phyloP scores from a whole-genome alignment of 2,329 filamentous ascomycete species.

The Fusarium buharicum region DNA sequence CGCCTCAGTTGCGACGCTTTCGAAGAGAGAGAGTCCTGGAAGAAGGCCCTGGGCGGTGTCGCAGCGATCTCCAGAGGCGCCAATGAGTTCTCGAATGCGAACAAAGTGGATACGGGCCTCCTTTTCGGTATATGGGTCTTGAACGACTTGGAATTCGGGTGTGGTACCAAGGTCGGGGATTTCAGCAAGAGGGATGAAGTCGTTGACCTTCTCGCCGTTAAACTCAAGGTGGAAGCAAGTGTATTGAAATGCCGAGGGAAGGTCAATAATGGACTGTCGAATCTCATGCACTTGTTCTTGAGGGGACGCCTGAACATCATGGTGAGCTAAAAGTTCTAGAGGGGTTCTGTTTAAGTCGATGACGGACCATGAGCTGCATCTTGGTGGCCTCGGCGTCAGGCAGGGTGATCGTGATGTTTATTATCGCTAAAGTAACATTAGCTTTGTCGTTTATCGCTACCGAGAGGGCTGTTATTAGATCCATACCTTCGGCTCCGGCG shows the following conservation, averaged over 20 bases:
- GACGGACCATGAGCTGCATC: conserved; percentile 84
- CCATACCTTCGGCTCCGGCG: conserved; percentile 52
- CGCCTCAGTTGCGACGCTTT: conserved; percentile 70
- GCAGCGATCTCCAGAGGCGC: conserved; percentile 87
- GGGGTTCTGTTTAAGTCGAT: conserved; percentile 10
- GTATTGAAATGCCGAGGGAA: conserved; percentile 93
- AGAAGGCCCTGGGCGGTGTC: conserved; percentile 88
- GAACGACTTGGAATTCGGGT: conserved; percentile 82
- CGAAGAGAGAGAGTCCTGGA: conserved; percentile 87
- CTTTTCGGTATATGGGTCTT: conserved; percentile 98
- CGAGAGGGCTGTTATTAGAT: conserved; percentile 9
- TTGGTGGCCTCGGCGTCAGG: conserved; percentile 78
- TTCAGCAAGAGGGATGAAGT: conserved; percentile 92
- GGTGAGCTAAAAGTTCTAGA: conserved; percentile 28
- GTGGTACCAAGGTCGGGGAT: conserved; percentile 81
- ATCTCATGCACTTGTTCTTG: conserved; percentile 98
- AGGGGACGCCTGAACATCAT: conserved; percentile 74
- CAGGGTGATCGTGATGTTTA: conserved; percentile 78
- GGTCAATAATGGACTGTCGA: conserved; percentile 94
- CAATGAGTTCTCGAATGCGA: conserved; percentile 90
- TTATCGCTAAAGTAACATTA: conserved; percentile 56
- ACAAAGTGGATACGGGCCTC: conserved; percentile 96
- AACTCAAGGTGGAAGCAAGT: conserved; percentile 98
- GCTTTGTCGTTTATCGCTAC: conserved; percentile 16
- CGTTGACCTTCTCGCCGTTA: conserved; percentile 89